Conservation (phyloP, 805 yeast genomes). For the Myxozyma mucilagina region DNA sequence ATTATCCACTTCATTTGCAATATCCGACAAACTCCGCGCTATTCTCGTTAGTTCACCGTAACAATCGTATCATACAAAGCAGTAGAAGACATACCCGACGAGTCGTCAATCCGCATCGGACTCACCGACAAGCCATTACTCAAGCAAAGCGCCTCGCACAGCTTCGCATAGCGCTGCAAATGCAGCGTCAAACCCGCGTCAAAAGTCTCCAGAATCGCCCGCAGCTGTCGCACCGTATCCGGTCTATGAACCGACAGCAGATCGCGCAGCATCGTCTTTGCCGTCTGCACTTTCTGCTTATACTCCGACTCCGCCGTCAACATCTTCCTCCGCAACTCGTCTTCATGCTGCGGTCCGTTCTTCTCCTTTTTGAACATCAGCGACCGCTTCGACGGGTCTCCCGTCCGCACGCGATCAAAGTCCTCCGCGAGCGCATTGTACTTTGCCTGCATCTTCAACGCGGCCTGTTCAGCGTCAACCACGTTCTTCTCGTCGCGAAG, state of each 20-base stretch:
- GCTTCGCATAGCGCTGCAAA: conserved; percentile 80
- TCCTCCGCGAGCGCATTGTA: conserved; percentile 83
- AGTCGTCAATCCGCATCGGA: conserved; percentile 54
- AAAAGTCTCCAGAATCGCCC: conserved; percentile 76
- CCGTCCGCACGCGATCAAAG: conserved; percentile 72
- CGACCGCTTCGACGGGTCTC: conserved; percentile 83
- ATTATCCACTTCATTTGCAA: conserved; percentile 77
- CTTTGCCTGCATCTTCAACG: conserved; percentile 81
- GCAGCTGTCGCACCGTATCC: conserved; percentile 64
- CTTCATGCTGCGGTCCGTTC: conserved; percentile 81
- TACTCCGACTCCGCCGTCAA: conserved; percentile 85
- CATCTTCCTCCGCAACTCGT: conserved; percentile 77
- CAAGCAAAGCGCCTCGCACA: conserved; percentile 78
- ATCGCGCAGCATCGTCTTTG: conserved; percentile 72
- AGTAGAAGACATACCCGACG: neutral
- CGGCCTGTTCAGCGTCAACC: conserved; percentile 73
- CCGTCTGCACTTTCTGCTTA: conserved; percentile 68
- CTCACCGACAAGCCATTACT: conserved; percentile 81
- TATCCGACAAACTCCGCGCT: conserved; percentile 67
- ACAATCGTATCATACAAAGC: neutral
- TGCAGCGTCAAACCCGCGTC: conserved; percentile 90
- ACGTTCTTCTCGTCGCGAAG: conserved; percentile 81
- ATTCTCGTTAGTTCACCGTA: conserved; percentile 36
- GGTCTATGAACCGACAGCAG: conserved; percentile 77
- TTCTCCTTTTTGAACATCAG: conserved; percentile 68